A percentile compares a stretch with the other conserved stretches of the same genome.
These are phyloP conservation scores for Prunus davidiana DNA, from an alignment of 306 rosid species.

Conservation along the genomic window DNA sequence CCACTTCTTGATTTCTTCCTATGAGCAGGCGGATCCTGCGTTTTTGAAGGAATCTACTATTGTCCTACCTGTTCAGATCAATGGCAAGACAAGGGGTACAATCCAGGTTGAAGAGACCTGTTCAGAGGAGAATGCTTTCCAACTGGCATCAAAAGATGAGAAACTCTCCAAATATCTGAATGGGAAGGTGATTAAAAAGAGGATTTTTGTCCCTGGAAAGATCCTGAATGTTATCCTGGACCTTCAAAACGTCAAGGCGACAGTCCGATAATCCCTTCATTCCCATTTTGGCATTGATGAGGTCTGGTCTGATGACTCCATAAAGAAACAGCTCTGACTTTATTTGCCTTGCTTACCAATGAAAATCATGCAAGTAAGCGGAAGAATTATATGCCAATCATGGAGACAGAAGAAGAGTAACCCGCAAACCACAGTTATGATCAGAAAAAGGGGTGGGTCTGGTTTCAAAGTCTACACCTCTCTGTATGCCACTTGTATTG, in stretches of 20 bases:
- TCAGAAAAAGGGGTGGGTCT: too few species aligned
- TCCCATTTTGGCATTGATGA: not conserved
- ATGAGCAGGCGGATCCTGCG: slow-evolving; percentile 59
- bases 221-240: slow-evolving; percentile 85
- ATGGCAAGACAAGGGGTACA: slow-evolving; percentile 96
- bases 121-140: slow-evolving; percentile 78
- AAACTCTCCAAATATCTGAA: slow-evolving; percentile 69
- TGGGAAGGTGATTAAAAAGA: slow-evolving; percentile 61
- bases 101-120: slow-evolving; percentile 79
- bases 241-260: slow-evolving; percentile 54
- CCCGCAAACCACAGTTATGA: too few species aligned
- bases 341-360: not conserved
- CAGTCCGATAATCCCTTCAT: slow-evolving; percentile 28
- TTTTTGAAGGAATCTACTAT: slow-evolving; percentile 71
- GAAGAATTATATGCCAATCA: too few species aligned
- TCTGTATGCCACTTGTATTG: too few species aligned
- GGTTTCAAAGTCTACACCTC: too few species aligned
- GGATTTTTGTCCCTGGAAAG: slow-evolving; percentile 84
- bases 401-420: too few species aligned
- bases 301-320: not conserved
- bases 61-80: slow-evolving; percentile 87
- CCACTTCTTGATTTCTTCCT: not conserved
- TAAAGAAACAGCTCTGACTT: not conserved
- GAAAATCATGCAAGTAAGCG: too few species aligned
- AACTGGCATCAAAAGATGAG: slow-evolving; percentile 63